A percentile compares a stretch with the other conserved stretches of the same genome.
Evolutionary conservation across 2,329 filamentous ascomycete genomes (phyloP).

Genomic region (Neopestalotiopsis clavispora): DNA sequence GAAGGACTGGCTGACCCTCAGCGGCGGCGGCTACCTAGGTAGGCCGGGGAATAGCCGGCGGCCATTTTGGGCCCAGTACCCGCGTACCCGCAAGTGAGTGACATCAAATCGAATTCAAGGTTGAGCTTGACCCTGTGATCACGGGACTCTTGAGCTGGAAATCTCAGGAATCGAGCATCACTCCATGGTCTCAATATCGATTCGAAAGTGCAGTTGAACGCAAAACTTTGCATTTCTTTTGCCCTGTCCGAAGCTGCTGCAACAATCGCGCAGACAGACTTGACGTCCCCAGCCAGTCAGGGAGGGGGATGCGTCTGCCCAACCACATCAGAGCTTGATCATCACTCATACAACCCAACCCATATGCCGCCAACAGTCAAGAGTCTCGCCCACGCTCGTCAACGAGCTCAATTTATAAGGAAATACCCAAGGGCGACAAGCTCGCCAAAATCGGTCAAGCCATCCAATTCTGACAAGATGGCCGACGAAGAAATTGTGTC

Average conservation of each 20-base stretch:
- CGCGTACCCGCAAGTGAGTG: not conserved
- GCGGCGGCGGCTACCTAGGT: not conserved
- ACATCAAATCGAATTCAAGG: slow-evolving; percentile 6
- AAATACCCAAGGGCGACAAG: slow-evolving; percentile 22
- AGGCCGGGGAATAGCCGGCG: slow-evolving; percentile 11
- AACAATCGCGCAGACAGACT: not conserved
- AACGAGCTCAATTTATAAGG: slow-evolving; percentile 25
- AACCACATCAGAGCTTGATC: slow-evolving; percentile 6
- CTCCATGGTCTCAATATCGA: not conserved
- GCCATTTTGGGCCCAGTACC: not conserved
- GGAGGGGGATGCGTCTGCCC: not conserved
- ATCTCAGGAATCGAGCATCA: not conserved
- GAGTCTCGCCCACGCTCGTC: slow-evolving; percentile 14
- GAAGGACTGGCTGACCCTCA: not conserved
- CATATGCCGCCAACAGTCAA: slow-evolving; percentile 9
- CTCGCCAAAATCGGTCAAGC: not conserved
- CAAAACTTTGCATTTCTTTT: too few relatives aligned
- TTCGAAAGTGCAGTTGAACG: not conserved
- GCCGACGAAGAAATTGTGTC: slow-evolving; percentile 25
- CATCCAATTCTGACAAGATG: not conserved
- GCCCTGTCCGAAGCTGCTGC: not conserved
- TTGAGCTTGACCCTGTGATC: not conserved
- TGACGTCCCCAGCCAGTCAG: too few relatives aligned
- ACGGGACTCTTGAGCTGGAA: not conserved
- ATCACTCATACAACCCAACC: not conserved